A percentile compares a stretch with the other conserved stretches of the same genome.
Evolutionary conservation across 192 early-diverging fungal species (phyloP).

Genomic region (Coemansia sp.): DNA sequence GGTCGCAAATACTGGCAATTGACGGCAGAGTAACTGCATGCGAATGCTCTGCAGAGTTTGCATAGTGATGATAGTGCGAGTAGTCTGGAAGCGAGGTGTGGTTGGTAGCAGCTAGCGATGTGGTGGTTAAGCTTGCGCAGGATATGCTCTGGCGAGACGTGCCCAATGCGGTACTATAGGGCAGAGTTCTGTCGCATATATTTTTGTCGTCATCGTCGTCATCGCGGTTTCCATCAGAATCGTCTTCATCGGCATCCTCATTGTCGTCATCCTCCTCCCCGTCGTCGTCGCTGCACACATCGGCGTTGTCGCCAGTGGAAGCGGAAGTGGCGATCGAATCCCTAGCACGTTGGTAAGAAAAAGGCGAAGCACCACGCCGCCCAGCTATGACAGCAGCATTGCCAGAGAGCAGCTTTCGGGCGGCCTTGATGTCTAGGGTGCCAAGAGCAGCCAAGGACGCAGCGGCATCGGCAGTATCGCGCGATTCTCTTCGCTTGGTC

Average conservation of each 20-base stretch:
- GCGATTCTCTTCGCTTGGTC: conserved; percentile 45
- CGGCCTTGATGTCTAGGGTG: conserved; percentile 2
- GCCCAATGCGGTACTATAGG: neutral
- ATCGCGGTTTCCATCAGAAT: neutral
- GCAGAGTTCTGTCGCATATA: neutral
- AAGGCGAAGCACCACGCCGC: neutral
- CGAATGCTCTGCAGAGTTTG: neutral
- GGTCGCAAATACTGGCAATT: conserved; percentile 36
- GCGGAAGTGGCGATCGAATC: neutral
- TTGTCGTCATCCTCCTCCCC: conserved; percentile 7
- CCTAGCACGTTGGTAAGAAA: neutral
- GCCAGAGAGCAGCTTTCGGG: neutral
- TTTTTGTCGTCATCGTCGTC: neutral
- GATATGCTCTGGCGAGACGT: neutral
- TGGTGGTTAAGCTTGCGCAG: neutral
- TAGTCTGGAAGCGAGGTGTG: neutral
- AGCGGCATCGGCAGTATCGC: conserved; percentile 23
- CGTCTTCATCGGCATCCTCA: conserved; percentile 9
- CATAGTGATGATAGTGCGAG: neutral
- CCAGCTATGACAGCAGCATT: neutral
- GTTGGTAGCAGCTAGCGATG: neutral
- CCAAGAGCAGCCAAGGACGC: conserved; percentile 22
- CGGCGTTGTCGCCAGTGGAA: neutral
- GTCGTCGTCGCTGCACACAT: conserved; percentile 3
- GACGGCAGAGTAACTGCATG: conserved; percentile 30